These are phyloP conservation scores for Biscutella laevigata DNA, from an alignment of 441 rosid genomes.

Conservation along the genomic window DNA sequence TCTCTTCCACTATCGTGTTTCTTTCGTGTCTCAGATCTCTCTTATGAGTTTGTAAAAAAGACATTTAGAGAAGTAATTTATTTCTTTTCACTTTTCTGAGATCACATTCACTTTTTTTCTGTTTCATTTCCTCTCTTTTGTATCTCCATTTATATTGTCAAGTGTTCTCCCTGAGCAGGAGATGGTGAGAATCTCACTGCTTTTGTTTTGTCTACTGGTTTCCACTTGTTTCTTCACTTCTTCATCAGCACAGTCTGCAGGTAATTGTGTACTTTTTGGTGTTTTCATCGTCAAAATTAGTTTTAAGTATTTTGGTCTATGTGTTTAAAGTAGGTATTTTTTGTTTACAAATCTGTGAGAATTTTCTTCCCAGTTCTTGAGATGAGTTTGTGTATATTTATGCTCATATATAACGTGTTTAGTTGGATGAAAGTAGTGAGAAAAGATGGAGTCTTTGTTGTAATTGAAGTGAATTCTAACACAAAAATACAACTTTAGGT, in stretches of 20 bases:
- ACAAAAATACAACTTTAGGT: conserved; percentile 34
- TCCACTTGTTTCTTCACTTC: conserved; percentile 31
- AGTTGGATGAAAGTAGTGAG: not conserved
- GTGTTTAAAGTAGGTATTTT: too few relatives aligned
- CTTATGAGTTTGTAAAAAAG: not conserved
- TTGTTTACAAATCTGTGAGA: conserved; percentile 6
- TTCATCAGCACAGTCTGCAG: conserved; percentile 55
- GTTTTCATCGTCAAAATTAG: not conserved
- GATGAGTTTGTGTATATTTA: not conserved
- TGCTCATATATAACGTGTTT: not conserved
- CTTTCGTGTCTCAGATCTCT: conserved; percentile 4
- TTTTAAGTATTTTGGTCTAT: not conserved
- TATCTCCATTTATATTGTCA: conserved; percentile 10
- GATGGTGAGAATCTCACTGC: conserved; percentile 40
- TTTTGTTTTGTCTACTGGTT: conserved; percentile 16
- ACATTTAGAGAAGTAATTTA: not conserved
- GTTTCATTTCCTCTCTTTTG: not conserved
- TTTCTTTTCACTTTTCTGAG: not conserved
- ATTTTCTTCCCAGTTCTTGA: too few relatives aligned
- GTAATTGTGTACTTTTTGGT: conserved; percentile 23
- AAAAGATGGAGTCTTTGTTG: conserved; percentile 3
- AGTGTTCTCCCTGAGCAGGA: conserved; percentile 13
- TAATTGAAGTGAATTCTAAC: conserved; percentile 6
- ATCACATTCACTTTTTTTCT: conserved; percentile 7
- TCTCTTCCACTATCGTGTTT: not conserved